Evolutionary conservation across 2,329 filamentous ascomycete genomes (phyloP), one percentile per base, ranked within the genome.

Genomic region (Boeremia exigua): DNA sequence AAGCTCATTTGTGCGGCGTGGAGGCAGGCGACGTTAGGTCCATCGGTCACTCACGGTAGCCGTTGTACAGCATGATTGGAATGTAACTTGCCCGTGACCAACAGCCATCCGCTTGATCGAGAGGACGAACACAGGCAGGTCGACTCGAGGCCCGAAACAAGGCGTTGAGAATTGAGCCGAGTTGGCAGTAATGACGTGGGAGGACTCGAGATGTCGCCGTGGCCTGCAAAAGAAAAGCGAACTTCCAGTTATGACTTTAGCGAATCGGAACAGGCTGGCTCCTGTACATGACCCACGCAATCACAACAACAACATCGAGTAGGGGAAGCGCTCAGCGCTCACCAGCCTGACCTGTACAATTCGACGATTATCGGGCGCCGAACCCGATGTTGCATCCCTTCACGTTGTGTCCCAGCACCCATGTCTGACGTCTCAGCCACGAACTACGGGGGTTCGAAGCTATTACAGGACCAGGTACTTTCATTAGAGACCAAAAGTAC

Each of bases 51-150:
- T 52, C 48, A 59, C 56, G 53, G 50, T 61, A 58, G 60, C 59
- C 33, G 68, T 67, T 10, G 59, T 64, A 73, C 72, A 60, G 58
- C 66, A 62, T 66, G 55, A 56, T 40, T 61, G 66, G 66, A 70
- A 71, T 69, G 72, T 72, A 71, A 71, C 69, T 64, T 48, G 53
- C 54, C 61, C 60, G 61, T 58, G 28, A 48, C 56, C 40, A 55
- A 42, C 38, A 58, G 54, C 50, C 47, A 47, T 48, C 27, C 40
- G 58, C 59, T 62, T 39, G 48, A 56, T 53, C 54, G 45, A 63
- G 58, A 56, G 56, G 52, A 65, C 49, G 58, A 46, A 62, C 38
- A 60, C 51, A 62, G 51, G 27, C 48, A 57, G 58, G 34, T 62
- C 52, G 44, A 55, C 46, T 52, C 56, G 57, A 60, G 53, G 62